Evolutionary conservation across 2,329 filamentous ascomycete genomes (phyloP).

Genomic region (Emmonsia crescens): DNA sequence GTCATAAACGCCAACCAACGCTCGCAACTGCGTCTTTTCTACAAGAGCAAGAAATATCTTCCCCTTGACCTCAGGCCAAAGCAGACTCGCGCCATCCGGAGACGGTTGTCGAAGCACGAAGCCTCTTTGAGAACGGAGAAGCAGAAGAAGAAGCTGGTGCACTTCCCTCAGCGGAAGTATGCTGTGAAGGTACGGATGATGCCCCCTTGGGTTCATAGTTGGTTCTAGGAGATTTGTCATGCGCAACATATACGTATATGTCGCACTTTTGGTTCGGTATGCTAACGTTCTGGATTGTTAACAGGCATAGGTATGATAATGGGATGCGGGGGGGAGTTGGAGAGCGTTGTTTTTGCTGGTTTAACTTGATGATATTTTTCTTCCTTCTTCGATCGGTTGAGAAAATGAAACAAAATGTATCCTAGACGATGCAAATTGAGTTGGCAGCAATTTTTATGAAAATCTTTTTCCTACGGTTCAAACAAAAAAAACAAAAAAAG

Average conservation of each 20-base stretch:
- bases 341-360: slow-evolving; percentile 1
- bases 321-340: slow-evolving; percentile 22
- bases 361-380: slow-evolving; percentile 1
- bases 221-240: background rate
- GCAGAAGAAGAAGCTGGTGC: slow-evolving; percentile 87
- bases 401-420: slow-evolving; percentile 25
- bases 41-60: slow-evolving; percentile 99
- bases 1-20: slow-evolving; percentile 99
- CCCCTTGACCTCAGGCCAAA: slow-evolving; percentile 97
- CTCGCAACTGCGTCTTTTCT: slow-evolving; percentile 95
- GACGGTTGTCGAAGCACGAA: slow-evolving; percentile 88
- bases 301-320: slow-evolving; percentile 12
- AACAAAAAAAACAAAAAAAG: background rate
- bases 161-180: slow-evolving; percentile 98
- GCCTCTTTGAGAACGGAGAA: slow-evolving; percentile 75
- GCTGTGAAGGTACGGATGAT: slow-evolving; percentile 74
- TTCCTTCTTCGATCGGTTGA: slow-evolving; percentile 1
- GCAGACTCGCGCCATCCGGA: slow-evolving; percentile 95
- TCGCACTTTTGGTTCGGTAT: background rate
- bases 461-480: slow-evolving; percentile 8
- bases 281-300: background rate
- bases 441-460: slow-evolving; percentile 22
- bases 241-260: background rate
- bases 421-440: slow-evolving; percentile 27
- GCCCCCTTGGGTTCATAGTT: background rate